A percentile compares a stretch with the other conserved stretches of the same genome.
These are phyloP conservation scores for Flaveria bidentis DNA, from an alignment of 129 eudicot genomes.

Conservation along the genomic window DNA sequence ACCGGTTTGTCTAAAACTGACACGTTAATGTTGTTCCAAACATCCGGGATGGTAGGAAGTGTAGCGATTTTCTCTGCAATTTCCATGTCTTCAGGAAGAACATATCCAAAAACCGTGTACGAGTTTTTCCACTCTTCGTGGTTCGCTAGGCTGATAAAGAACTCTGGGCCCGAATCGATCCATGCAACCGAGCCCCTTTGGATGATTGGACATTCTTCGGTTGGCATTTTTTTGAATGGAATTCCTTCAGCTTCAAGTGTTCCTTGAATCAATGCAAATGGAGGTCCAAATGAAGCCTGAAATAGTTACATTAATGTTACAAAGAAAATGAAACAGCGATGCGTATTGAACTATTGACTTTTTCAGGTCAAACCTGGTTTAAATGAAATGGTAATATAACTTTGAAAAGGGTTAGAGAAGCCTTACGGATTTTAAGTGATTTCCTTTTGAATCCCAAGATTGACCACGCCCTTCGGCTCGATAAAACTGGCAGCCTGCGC, in stretches of 20 bases:
- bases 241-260: slow-evolving; percentile 73
- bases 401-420: neutral
- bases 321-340: neutral
- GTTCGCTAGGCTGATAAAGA: slow-evolving; percentile 89
- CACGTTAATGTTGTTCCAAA: slow-evolving; percentile 75
- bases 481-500: slow-evolving; percentile 92
- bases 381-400: neutral
- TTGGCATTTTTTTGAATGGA: slow-evolving; percentile 44
- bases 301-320: neutral
- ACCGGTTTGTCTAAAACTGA: slow-evolving; percentile 67
- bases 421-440: slow-evolving; percentile 83
- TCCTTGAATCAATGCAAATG: slow-evolving; percentile 87
- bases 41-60: slow-evolving; percentile 72
- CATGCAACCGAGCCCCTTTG: slow-evolving; percentile 92
- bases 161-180: slow-evolving; percentile 94
- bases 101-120: slow-evolving; percentile 77
- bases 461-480: slow-evolving; percentile 90
- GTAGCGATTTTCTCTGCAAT: slow-evolving; percentile 75
- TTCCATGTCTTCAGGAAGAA: slow-evolving; percentile 83
- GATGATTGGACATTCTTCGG: slow-evolving; percentile 61
- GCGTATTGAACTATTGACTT: neutral
- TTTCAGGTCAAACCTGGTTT: neutral
- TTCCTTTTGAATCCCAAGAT: slow-evolving; percentile 80
- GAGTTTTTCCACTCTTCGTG: slow-evolving; percentile 78
- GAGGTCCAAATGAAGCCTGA: slow-evolving; percentile 88